Evolutionary conservation across 2,329 filamentous ascomycete species (phyloP).

Genomic region (Cladophialophora exuberans): DNA sequence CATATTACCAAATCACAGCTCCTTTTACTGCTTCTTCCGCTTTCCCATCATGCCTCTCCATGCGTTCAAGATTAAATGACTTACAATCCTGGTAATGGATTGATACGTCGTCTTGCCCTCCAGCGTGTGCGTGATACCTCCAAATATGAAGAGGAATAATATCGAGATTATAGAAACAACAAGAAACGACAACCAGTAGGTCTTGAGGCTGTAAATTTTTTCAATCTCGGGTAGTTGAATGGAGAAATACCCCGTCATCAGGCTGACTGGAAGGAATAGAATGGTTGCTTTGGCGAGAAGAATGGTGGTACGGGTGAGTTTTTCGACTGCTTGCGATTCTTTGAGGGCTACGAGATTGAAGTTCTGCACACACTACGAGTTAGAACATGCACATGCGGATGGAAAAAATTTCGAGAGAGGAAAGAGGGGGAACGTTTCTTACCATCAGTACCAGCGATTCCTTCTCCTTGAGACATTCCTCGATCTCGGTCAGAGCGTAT

Average conservation of each 20-base stretch:
- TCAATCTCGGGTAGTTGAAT: constrained; percentile 64
- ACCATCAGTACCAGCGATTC: constrained; percentile 70
- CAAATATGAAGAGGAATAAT: constrained; percentile 60
- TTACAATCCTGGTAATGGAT: constrained; percentile 22
- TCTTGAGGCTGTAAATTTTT: constrained; percentile 59
- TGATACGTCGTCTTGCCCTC: constrained; percentile 57
- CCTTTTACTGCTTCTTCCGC: constrained; percentile 15
- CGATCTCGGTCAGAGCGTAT: constrained; percentile 66
- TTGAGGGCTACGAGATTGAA: constrained; percentile 78
- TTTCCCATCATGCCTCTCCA: constrained; percentile 18
- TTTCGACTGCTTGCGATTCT: constrained; percentile 72
- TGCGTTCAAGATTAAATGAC: constrained; percentile 18
- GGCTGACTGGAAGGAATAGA: constrained; percentile 72
- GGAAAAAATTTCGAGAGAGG: neutral
- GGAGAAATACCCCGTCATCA: constrained; percentile 76
- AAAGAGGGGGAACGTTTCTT: too few species aligned
- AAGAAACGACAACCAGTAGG: constrained; percentile 71
- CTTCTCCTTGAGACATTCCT: constrained; percentile 69
- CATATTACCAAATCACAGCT: too few species aligned
- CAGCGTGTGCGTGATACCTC: constrained; percentile 59
- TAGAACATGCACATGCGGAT: neutral
- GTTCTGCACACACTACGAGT: constrained; percentile 56
- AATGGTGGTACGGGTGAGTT: constrained; percentile 71
- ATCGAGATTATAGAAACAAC: constrained; percentile 65
- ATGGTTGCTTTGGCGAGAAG: constrained; percentile 75